Evolutionary conservation across 148 eudicot genomes (phyloP).

Genomic region (Pharnaceum exiguum): DNA sequence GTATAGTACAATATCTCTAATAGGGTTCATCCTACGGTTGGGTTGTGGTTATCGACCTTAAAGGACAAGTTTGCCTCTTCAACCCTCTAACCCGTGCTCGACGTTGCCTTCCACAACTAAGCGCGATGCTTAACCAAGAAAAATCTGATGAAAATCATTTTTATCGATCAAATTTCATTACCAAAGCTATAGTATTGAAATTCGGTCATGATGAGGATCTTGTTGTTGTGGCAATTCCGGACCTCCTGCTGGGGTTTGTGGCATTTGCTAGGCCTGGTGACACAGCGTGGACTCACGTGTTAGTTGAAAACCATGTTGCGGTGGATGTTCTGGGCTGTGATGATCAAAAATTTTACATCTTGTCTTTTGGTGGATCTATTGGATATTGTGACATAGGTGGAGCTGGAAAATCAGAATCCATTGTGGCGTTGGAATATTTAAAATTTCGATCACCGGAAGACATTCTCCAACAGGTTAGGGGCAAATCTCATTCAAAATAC

Average conservation of each 20-base stretch:
- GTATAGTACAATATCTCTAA: no score
- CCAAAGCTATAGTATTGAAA: no score
- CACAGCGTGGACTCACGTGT: not conserved
- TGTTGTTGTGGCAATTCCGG: not conserved
- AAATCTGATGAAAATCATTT: no score
- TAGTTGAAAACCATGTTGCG: no score
- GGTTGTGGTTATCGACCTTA: no score
- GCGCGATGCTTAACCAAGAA: no score
- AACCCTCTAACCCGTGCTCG: slow-evolving; percentile 8
- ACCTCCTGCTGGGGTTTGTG: not conserved
- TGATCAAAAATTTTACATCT: not conserved
- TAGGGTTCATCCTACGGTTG: no score
- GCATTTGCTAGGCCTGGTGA: slow-evolving; percentile 7
- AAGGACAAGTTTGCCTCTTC: no score
- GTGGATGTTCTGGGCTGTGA: not conserved
- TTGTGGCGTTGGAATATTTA: not conserved
- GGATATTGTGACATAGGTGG: not conserved
- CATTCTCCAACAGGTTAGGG: no score
- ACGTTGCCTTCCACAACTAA: not conserved
- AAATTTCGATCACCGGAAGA: no score
- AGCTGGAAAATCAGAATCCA: not conserved
- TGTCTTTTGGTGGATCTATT: not conserved
- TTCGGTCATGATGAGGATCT: not conserved
- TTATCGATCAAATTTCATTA: no score
- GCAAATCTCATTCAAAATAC: not conserved